Percentiles rank a stretch among this genome's conserved stretches.
phyloP scores from a whole-genome alignment of 2,329 filamentous ascomycete genomes.

The Pseudogymnoascus sp. region DNA sequence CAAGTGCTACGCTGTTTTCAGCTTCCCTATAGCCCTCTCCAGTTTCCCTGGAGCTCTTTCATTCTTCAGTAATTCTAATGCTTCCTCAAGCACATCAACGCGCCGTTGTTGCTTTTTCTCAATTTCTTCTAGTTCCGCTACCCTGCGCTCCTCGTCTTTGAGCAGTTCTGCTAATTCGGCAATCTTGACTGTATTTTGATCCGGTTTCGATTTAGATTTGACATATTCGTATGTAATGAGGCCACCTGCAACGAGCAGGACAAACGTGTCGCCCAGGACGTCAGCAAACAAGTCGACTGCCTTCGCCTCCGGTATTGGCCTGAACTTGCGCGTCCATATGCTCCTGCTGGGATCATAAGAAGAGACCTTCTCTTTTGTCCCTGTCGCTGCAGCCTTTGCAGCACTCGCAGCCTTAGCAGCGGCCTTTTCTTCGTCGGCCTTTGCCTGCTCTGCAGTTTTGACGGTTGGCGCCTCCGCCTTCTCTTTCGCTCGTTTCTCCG shows the following conservation, averaged over 20 bases:
- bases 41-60: constrained; percentile 5
- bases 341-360: constrained; percentile 32
- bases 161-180: constrained; percentile 46
- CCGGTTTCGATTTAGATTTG: constrained; percentile 51
- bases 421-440: constrained; percentile 44
- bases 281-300: constrained; percentile 61
- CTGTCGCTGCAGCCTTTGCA: constrained; percentile 25
- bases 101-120: constrained; percentile 23
- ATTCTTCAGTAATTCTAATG: constrained; percentile 25
- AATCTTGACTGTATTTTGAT: constrained; percentile 47
- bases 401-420: constrained; percentile 33
- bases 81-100: constrained; percentile 27
- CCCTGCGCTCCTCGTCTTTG: constrained; percentile 41
- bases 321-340: constrained; percentile 55
- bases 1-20: neutral
- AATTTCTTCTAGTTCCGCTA: constrained; percentile 47
- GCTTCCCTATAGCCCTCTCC: constrained; percentile 19
- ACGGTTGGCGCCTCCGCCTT: constrained; percentile 57
- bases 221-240: constrained; percentile 57
- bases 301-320: constrained; percentile 55
- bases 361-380: constrained; percentile 16
- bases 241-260: constrained; percentile 48
- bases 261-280: constrained; percentile 56
- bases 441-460: constrained; percentile 54
- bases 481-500: constrained; percentile 52